A percentile compares a stretch with the other conserved stretches of the same genome.
Evolutionary conservation across 352 stramenopile genomes (phyloP).

Genomic region (Globisporangium emineosum): DNA sequence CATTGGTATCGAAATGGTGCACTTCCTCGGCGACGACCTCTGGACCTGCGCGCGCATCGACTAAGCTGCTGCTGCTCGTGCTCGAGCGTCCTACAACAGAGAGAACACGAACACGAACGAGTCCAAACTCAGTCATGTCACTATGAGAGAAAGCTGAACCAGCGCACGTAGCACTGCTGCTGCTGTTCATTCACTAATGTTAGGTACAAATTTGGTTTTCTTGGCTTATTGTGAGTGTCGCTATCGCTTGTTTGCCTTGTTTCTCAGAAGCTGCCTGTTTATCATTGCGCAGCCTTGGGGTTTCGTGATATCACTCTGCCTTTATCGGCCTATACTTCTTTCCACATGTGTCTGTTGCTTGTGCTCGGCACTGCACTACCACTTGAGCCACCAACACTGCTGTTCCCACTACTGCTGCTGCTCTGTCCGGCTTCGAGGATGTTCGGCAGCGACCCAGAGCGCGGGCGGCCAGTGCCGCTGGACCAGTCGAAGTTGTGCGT

Average conservation of each 20-base stretch:
- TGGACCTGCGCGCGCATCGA: constrained; percentile 88
- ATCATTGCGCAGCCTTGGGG: neutral
- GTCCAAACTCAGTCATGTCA: neutral
- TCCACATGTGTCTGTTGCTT: constrained; percentile 22
- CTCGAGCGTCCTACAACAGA: too few species aligned
- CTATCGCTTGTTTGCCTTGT: neutral
- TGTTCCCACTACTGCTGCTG: neutral
- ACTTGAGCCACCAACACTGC: neutral
- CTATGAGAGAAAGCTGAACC: neutral
- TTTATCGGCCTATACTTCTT: constrained; percentile 26
- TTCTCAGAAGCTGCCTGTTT: neutral
- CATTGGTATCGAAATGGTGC: constrained; percentile 94
- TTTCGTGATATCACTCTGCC: neutral
- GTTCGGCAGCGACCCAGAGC: constrained; percentile 38
- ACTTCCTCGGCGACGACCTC: constrained; percentile 97
- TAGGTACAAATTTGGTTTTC: constrained; percentile 1
- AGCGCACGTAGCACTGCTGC: neutral
- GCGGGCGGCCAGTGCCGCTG: constrained; percentile 30
- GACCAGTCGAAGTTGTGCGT: constrained; percentile 85
- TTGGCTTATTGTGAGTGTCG: neutral
- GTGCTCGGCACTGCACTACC: constrained; percentile 3
- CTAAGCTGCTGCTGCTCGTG: too few species aligned
- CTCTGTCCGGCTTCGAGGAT: constrained; percentile 18
- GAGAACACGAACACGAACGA: neutral
- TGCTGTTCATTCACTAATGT: neutral